Base-by-base conservation (phyloP, 192 early-diverging fungal species). In the Backusella psychrophila region DNA sequence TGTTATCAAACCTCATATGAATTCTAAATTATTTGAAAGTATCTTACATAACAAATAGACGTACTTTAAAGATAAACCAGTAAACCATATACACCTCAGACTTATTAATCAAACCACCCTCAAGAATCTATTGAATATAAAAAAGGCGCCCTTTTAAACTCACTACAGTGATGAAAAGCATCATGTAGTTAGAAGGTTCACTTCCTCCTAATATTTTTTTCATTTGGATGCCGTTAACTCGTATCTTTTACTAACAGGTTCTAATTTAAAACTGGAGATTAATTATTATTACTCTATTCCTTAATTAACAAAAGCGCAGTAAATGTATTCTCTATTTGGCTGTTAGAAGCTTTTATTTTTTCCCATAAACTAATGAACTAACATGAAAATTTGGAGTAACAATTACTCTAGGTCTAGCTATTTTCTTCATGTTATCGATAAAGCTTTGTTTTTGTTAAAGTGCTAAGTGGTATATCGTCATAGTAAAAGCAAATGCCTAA, bases 241-340 rank as follows among this genome's bases (percentile, higher is more conserved):
- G 7, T 56, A 23, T 56, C 9, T 0, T 23, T 56, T 56, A 56
- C 9, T 9, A 26, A 56, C 6, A 56, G 12, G 2, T n/a, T 21
- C 53, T 26, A 56, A 56, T 56, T 21, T 56, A 56, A 56, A 56
- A 56, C n/a, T 56, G 8, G 2, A 26, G 7, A 56, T 26, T 56
- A 56, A 21, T 21, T 23, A 21, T 56, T 3, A 21, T 56, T 56
- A 21, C n/a, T 56, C 53, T 56, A 21, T 56, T 21, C 53, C 53
- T 56, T 56, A 56, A 56, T 56, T 56, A 56, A 56, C 21, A 56
- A 56, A 44, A 56, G 53, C 53, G 53, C 53, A 56, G 53, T 56
- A 26, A n/a, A 56, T 2, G 9, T 2, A 56, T 56, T 9, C 53
- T 56, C n/a, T 26, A 56, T 56, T 56, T 56, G 53, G 8, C 6